Conservation (phyloP, 441 rosid species). For the Gossypium schwendimanii region DNA sequence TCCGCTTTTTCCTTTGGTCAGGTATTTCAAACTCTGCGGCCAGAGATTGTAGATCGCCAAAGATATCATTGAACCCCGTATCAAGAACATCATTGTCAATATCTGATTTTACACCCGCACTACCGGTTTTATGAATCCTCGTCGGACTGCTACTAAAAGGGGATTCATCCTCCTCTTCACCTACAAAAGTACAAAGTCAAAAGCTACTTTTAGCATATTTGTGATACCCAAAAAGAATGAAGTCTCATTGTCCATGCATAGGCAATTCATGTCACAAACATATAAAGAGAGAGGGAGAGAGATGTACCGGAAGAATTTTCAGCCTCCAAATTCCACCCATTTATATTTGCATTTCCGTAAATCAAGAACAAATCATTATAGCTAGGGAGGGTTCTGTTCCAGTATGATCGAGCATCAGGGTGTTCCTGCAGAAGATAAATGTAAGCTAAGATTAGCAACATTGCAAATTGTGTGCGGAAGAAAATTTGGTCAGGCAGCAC, state of each 20-base stretch:
- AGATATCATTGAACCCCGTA: conserved; percentile 17
- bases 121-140: conserved; percentile 18
- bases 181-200: conserved; percentile 25
- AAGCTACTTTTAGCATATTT: background rate
- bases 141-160: conserved; percentile 19
- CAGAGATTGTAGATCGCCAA: conserved; percentile 20
- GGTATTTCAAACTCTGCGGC: conserved; percentile 22
- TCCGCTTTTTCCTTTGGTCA: conserved; percentile 25
- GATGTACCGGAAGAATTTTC: conserved; percentile 16
- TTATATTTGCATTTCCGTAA: conserved; percentile 28
- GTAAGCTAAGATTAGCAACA: conserved; percentile 11
- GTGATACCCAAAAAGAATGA: conserved; percentile 1
- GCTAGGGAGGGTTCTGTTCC: conserved; percentile 34
- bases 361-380: conserved; percentile 48
- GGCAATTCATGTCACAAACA: background rate
- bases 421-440: conserved; percentile 33
- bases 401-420: conserved; percentile 31
- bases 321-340: conserved; percentile 19
- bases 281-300: background rate
- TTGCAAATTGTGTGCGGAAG: background rate
- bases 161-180: conserved; percentile 27
- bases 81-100: conserved; percentile 11
- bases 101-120: conserved; percentile 15
- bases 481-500: conserved; percentile 21
- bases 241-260: background rate